Percentiles rank a stretch among this genome's conserved stretches.
Conservation (phyloP, 768 basidiomycete species). For the Trametes elegans region DNA sequence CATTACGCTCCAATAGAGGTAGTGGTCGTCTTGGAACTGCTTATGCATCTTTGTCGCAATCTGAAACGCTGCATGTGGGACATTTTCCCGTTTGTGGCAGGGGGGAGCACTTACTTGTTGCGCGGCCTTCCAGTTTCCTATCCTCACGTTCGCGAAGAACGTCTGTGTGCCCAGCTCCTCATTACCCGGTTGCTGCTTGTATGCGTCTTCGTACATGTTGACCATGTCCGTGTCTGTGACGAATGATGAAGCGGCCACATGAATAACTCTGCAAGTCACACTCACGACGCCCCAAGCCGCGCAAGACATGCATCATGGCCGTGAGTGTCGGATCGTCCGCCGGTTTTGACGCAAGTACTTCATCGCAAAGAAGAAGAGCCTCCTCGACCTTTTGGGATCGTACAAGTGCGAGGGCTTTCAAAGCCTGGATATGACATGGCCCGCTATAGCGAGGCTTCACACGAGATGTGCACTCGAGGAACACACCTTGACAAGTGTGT, state of each 20-base stretch:
- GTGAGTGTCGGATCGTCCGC: constrained; percentile 71
- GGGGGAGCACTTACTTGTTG: constrained; percentile 57
- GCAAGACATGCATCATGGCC: constrained; percentile 82
- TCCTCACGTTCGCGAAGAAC: constrained; percentile 81
- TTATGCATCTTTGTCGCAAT: constrained; percentile 81
- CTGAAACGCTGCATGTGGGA: constrained; percentile 36
- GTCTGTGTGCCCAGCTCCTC: constrained; percentile 84
- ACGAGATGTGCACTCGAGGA: not conserved
- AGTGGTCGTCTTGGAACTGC: constrained; percentile 78
- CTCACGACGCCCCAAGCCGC: constrained; percentile 69
- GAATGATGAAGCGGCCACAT: not conserved
- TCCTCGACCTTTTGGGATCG: constrained; percentile 87
- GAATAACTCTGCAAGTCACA: constrained; percentile 10
- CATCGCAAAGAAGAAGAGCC: constrained; percentile 73
- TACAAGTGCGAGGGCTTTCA: constrained; percentile 82
- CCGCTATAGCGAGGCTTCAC: not conserved
- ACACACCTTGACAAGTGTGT: constrained; percentile 64
- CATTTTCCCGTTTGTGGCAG: not conserved
- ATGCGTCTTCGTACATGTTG: constrained; percentile 84
- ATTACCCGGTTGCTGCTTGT: constrained; percentile 74
- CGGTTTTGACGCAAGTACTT: constrained; percentile 71
- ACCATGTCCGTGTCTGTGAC: constrained; percentile 70
- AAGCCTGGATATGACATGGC: constrained; percentile 45
- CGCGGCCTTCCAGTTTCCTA: constrained; percentile 81
- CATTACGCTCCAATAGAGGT: constrained; percentile 81